Conservation (phyloP, 495 filamentous ascomycete species). For the Polyplosphaeria fusca region DNA sequence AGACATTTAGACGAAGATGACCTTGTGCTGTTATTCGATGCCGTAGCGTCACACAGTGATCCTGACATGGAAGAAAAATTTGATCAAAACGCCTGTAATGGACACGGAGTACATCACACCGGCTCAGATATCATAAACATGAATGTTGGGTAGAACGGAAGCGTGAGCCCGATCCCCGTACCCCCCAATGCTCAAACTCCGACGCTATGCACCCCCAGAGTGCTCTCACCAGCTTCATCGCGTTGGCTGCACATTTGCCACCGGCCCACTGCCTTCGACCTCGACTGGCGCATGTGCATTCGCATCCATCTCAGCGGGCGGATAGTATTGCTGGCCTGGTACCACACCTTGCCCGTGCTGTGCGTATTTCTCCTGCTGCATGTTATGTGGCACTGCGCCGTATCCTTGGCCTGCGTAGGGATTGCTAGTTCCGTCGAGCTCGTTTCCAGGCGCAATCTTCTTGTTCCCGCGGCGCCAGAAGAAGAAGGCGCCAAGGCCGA, state of each 20-base stretch:
- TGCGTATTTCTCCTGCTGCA: background rate
- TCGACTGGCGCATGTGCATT: background rate
- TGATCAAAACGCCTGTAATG: too few species aligned
- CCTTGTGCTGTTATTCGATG: too few species aligned
- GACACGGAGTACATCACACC: too few species aligned
- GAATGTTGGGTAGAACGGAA: too few species aligned
- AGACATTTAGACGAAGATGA: too few species aligned
- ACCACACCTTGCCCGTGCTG: background rate
- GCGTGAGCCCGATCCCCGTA: too few species aligned
- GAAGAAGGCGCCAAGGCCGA: conserved; percentile 1
- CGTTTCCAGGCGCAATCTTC: background rate
- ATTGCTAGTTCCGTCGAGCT: background rate
- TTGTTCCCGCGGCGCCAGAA: background rate
- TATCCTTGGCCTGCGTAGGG: background rate
- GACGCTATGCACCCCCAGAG: too few species aligned
- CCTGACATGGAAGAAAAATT: too few species aligned
- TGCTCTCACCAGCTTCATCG: too few species aligned
- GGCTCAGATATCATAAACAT: too few species aligned
- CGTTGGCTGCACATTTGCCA: background rate
- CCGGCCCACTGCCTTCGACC: background rate
- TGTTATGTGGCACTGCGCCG: background rate
- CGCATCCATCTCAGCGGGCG: background rate
- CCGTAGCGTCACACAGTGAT: too few species aligned
- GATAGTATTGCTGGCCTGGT: background rate
- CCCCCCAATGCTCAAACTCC: too few species aligned